phyloP scores from a whole-genome alignment of 2,329 filamentous ascomycete genomes.

The Metarhizium rileyi region DNA sequence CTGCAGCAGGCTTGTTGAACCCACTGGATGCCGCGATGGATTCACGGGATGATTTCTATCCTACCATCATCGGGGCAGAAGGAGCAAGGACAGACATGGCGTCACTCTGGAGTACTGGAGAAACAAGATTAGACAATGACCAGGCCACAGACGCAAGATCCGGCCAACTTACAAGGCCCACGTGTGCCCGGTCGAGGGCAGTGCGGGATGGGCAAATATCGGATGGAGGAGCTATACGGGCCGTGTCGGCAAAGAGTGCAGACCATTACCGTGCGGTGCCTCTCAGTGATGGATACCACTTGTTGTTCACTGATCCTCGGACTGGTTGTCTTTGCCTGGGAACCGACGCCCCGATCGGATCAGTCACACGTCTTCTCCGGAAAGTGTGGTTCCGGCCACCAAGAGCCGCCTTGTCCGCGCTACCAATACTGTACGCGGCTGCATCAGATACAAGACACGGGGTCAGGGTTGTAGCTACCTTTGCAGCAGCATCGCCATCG shows the following conservation, averaged over 20 bases:
- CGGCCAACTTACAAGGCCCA: background rate
- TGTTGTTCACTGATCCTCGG: constrained; percentile 54
- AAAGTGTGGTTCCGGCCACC: constrained; percentile 44
- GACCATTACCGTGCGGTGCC: constrained; percentile 57
- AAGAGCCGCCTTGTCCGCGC: constrained; percentile 17
- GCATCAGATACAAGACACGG: constrained; percentile 48
- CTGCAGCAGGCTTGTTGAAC: constrained; percentile 32
- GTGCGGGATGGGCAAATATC: background rate
- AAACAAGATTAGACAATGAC: constrained; percentile 6
- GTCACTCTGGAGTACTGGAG: constrained; percentile 3
- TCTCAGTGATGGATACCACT: constrained; percentile 53
- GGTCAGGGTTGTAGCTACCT: constrained; percentile 48
- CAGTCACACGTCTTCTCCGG: constrained; percentile 39
- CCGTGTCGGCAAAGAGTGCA: constrained; percentile 32
- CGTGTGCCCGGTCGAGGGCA: background rate
- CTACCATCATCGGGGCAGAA: constrained; percentile 12
- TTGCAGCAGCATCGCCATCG: constrained; percentile 25
- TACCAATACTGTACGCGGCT: constrained; percentile 43
- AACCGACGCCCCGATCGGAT: constrained; percentile 47
- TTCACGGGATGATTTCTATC: constrained; percentile 14
- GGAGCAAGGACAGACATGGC: constrained; percentile 13
- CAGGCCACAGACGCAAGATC: background rate
- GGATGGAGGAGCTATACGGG: constrained; percentile 6
- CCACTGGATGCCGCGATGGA: constrained; percentile 12
- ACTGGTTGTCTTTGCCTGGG: constrained; percentile 49